Conservation (phyloP, 305 asterid species). For the Fraxinus angustifolia region DNA sequence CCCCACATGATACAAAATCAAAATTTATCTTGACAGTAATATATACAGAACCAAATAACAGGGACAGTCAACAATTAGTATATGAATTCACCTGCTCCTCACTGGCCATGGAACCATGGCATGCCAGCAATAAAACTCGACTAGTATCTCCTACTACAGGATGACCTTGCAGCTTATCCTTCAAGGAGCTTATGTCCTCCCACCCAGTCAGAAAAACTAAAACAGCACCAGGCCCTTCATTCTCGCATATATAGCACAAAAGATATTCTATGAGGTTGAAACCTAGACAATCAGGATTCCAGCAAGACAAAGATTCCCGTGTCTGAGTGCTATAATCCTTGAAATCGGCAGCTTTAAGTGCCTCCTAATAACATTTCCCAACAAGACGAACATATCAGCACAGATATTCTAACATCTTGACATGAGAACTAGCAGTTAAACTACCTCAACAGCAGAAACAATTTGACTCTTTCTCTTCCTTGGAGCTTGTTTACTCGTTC, state of each 20-base stretch:
- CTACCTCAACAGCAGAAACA: constrained; percentile 89
- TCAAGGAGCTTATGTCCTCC: constrained; percentile 85
- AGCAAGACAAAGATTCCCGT: constrained; percentile 71
- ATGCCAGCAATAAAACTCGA: constrained; percentile 70
- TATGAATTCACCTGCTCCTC: constrained; percentile 70
- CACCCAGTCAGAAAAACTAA: constrained; percentile 93
- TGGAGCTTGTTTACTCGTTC: constrained; percentile 74
- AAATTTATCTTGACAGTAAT: not conserved
- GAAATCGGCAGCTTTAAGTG: constrained; percentile 65
- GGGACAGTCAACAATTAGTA: constrained; percentile 22
- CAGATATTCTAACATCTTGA: constrained; percentile 21
- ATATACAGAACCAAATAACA: not conserved
- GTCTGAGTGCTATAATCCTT: constrained; percentile 55
- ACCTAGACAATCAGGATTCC: constrained; percentile 90
- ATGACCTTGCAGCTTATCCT: constrained; percentile 78
- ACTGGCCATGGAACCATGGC: constrained; percentile 95
- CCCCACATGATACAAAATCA: constrained; percentile 1
- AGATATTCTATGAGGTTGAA: constrained; percentile 79
- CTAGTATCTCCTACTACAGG: constrained; percentile 68
- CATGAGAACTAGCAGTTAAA: constrained; percentile 17
- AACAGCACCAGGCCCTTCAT: constrained; percentile 76
- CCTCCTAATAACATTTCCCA: constrained; percentile 50
- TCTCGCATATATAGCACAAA: constrained; percentile 63
- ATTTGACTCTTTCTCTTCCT: constrained; percentile 88
- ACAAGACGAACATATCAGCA: constrained; percentile 28